Percentiles rank a stretch among this genome's conserved stretches.
phyloP scores from a whole-genome alignment of 495 filamentous ascomycete species.

The Aspergillus steynii region DNA sequence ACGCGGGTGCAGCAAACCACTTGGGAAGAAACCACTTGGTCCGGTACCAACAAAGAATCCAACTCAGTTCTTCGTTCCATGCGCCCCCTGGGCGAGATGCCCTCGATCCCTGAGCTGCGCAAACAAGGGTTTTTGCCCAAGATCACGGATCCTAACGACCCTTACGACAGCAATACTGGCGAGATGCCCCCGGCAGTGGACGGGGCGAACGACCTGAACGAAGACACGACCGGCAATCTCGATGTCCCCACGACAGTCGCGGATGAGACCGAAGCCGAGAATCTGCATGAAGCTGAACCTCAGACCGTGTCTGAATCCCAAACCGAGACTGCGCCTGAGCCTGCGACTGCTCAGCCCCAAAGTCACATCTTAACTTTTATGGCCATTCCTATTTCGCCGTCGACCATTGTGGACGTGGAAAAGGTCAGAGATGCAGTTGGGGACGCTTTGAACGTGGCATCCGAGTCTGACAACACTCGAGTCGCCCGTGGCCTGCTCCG shows the following conservation, averaged over 20 bases:
- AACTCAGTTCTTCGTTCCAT: slow-evolving; percentile 33
- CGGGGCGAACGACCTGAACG: background rate
- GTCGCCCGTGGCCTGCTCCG: slow-evolving; percentile 30
- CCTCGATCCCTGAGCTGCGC: slow-evolving; percentile 28
- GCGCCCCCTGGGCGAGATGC: slow-evolving; percentile 32
- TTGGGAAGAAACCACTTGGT: slow-evolving; percentile 62
- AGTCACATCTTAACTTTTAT: slow-evolving; percentile 7
- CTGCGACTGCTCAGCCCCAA: slow-evolving; percentile 8
- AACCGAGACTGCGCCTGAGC: slow-evolving; percentile 1
- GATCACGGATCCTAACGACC: background rate
- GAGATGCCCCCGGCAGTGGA: background rate
- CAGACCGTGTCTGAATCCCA: background rate
- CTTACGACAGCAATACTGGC: background rate
- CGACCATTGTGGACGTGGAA: slow-evolving; percentile 26
- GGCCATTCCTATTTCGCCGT: slow-evolving; percentile 24
- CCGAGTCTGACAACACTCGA: slow-evolving; percentile 25
- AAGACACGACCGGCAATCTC: background rate
- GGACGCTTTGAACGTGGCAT: slow-evolving; percentile 22
- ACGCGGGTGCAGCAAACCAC: slow-evolving; percentile 63
- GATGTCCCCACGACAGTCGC: background rate
- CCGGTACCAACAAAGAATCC: slow-evolving; percentile 23
- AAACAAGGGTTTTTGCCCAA: slow-evolving; percentile 29
- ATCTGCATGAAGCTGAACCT: background rate
- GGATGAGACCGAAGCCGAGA: background rate
- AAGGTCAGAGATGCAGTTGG: slow-evolving; percentile 26